Conservation (phyloP, 805 yeast genomes). For the Candida insectorum region DNA sequence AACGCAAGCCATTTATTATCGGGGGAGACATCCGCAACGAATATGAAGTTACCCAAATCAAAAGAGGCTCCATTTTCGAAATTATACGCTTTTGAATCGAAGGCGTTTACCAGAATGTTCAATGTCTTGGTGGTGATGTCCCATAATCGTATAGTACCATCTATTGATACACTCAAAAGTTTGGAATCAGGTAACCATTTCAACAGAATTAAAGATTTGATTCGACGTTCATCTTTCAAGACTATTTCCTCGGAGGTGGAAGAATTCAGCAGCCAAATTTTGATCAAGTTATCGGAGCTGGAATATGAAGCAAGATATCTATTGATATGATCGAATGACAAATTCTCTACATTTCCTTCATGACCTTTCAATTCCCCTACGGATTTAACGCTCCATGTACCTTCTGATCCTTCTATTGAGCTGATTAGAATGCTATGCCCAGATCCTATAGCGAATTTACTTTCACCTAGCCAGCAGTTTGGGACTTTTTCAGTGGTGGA, state of each 20-base stretch:
- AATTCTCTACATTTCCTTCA: slow-evolving; percentile 50
- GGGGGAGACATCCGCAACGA: slow-evolving; percentile 54
- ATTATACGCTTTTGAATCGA: no score
- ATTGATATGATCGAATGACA: slow-evolving; percentile 50
- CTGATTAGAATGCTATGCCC: slow-evolving; percentile 15
- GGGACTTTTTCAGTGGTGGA: background rate
- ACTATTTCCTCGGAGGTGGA: slow-evolving; percentile 33
- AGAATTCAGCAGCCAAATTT: slow-evolving; percentile 72
- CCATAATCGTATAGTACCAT: slow-evolving; percentile 72
- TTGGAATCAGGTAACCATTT: slow-evolving; percentile 46
- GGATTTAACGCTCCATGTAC: slow-evolving; percentile 10
- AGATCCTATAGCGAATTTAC: slow-evolving; percentile 71
- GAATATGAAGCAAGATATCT: slow-evolving; percentile 69
- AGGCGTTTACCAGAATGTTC: no score
- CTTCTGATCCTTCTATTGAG: background rate
- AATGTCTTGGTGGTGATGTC: no score
- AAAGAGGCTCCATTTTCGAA: no score
- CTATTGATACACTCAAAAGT: slow-evolving; percentile 57
- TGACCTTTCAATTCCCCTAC: slow-evolving; percentile 56
- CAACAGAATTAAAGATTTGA: slow-evolving; percentile 51
- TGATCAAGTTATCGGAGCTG: slow-evolving; percentile 63
- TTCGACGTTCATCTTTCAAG: slow-evolving; percentile 34
- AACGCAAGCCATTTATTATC: slow-evolving; percentile 49
- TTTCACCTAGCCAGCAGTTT: slow-evolving; percentile 72
- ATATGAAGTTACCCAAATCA: no score